These are phyloP conservation scores for Trichoderma polysporum DNA, from an alignment of 2,329 filamentous ascomycete genomes.

Conservation along the genomic window DNA sequence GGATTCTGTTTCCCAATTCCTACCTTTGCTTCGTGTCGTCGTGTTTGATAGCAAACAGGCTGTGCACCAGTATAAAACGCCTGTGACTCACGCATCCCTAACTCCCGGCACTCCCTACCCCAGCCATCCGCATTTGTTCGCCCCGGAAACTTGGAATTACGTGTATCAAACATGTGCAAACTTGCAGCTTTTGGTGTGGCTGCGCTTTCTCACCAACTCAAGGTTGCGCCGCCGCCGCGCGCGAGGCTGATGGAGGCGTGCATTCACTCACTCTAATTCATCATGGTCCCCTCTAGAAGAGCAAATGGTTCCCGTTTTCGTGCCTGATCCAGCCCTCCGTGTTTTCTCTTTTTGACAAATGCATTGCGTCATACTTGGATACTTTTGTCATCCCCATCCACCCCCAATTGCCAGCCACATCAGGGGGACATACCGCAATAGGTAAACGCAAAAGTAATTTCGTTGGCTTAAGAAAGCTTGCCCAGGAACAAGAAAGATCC, in stretches of 20 bases:
- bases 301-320: neutral
- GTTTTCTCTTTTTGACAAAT: neutral
- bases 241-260: neutral
- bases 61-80: neutral
- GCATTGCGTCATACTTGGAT: conserved; percentile 9
- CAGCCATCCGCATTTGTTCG: neutral
- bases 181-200: neutral
- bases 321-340: neutral
- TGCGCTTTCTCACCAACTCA: neutral
- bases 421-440: neutral
- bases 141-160: neutral
- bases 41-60: neutral
- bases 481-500: neutral
- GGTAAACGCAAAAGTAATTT: neutral
- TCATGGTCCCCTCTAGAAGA: neutral
- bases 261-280: neutral
- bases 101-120: neutral
- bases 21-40: neutral
- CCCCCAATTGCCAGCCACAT: neutral
- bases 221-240: neutral
- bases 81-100: conserved; percentile 1
- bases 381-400: conserved; percentile 2
- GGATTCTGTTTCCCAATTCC: neutral
- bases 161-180: neutral
- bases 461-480: neutral